Evolutionary conservation across 148 eudicot species (phyloP).

Genomic region (Nyssa sinensis): DNA sequence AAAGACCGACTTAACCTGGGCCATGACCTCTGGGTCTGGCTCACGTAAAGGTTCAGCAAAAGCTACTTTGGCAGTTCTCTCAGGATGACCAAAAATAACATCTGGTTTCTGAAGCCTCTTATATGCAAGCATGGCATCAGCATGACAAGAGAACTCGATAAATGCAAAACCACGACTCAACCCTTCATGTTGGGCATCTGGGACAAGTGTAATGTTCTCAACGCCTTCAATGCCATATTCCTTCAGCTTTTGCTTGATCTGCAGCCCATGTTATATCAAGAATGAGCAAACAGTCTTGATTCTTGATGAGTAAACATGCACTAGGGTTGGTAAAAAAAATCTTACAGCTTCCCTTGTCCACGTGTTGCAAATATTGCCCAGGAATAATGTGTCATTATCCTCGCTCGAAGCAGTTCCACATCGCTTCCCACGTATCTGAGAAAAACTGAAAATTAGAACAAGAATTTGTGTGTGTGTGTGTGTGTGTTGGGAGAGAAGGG

Average conservation of each 20-base stretch:
- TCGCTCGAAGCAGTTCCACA: constrained; percentile 82
- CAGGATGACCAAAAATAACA: constrained; percentile 75
- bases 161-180: constrained; percentile 88
- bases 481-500: too few species aligned
- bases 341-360: constrained; percentile 96
- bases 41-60: constrained; percentile 89
- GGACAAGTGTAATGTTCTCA: constrained; percentile 66
- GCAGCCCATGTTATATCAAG: constrained; percentile 20
- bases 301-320: neutral
- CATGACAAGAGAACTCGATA: constrained; percentile 76
- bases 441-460: constrained; percentile 6
- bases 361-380: constrained; percentile 87
- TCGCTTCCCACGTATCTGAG: constrained; percentile 71
- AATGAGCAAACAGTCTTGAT: neutral
- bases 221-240: constrained; percentile 66
- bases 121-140: constrained; percentile 82
- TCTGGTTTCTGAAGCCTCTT: constrained; percentile 91
- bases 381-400: constrained; percentile 76
- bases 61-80: constrained; percentile 84
- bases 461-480: too few species aligned
- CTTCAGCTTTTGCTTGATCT: constrained; percentile 73
- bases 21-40: constrained; percentile 89
- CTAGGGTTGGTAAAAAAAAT: neutral
- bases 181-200: constrained; percentile 75
- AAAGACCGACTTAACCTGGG: constrained; percentile 85